Percentiles rank a stretch among this genome's conserved stretches.
These are phyloP conservation scores for Bruguiera gymnorhiza DNA, from an alignment of 345 rosid genomes.

Conservation along the genomic window DNA sequence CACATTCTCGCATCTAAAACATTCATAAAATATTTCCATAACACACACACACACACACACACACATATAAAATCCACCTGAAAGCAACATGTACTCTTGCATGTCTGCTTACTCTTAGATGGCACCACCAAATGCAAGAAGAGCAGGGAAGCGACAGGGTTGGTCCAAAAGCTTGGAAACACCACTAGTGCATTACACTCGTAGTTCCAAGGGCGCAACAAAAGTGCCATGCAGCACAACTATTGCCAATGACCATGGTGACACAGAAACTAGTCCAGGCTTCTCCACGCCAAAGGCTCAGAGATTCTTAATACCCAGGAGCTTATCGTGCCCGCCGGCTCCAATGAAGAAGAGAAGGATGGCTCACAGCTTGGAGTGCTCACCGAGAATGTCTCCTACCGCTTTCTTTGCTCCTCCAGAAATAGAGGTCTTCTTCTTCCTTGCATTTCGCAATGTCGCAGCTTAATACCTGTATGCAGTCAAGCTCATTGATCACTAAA, in stretches of 20 bases:
- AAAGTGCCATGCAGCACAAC: not conserved
- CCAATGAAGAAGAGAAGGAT: constrained; percentile 33
- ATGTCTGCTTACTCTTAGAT: not conserved
- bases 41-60: too few species aligned
- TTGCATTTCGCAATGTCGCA: constrained; percentile 23
- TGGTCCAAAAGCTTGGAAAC: not conserved
- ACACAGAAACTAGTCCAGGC: not conserved
- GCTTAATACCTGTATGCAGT: not conserved
- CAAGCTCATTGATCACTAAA: too few species aligned
- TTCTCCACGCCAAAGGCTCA: constrained; percentile 30
- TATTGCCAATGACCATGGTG: not conserved
- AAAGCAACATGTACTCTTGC: not conserved
- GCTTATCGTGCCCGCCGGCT: constrained; percentile 40
- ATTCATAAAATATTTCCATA: too few species aligned
- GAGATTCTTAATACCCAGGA: constrained; percentile 30
- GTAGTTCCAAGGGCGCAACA: not conserved
- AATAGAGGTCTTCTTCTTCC: constrained; percentile 38
- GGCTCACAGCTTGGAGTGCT: not conserved
- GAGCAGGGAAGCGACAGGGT: constrained; percentile 4
- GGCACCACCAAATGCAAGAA: constrained; percentile 18
- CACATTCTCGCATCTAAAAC: not conserved
- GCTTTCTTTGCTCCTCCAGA: constrained; percentile 34
- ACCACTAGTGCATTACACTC: not conserved
- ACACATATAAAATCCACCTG: not conserved
- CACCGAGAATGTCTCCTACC: constrained; percentile 17